Base-by-base conservation (phyloP, 2,329 filamentous ascomycete species). In the Myriosclerotinia scirpicola region DNA sequence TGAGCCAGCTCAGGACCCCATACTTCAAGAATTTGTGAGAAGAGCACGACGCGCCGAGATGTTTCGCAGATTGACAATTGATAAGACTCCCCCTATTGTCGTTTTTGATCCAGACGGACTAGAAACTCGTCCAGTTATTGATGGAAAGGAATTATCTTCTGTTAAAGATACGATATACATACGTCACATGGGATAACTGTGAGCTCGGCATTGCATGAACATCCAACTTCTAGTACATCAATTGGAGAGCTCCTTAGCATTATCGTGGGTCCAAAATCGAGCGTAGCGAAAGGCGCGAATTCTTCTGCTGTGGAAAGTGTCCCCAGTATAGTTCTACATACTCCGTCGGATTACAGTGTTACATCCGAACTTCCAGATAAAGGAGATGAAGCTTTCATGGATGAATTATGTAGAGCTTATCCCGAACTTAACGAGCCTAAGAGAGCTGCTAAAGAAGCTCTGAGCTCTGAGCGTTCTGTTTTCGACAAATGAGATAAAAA, bases 21-120 rank as follows among this genome's bases (percentile, higher is more conserved):
- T 42, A 22, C 56, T 59, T n/a, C 42, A 59, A 15, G 42, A 34
- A 2, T 59, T 59, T 36, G 30, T 59, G 4, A 46, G 26, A 36
- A 59, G 56, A 34, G 56, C 56, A 3, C 48, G 56, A 48, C 30
- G 56, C 20, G 42, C 42, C 12, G 56, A 59, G 12, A 59, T 59
- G 26, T 59, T 59, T 36, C 42, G 42, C 6, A n/a, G 26, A 12
- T 48, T 42, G 42, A 59, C 36, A 15, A 48, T 48, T 14, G 17
- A 59, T 36, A 59, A 12, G 2, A 36, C 48, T 4, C 56, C 56
- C 11, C 42, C 42, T 9, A 59, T 59, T 9, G 30, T 48, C 20
- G 42, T 59, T 9, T 48, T 48, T 36, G 7, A 36, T 3, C 42
- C 56, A 11, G 42, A 59, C 48, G 56, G 56, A 36, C 14, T 59